These are phyloP conservation scores for Nitzschia putrida DNA, from an alignment of 108 stramenopile genomes.

Conservation along the genomic window DNA sequence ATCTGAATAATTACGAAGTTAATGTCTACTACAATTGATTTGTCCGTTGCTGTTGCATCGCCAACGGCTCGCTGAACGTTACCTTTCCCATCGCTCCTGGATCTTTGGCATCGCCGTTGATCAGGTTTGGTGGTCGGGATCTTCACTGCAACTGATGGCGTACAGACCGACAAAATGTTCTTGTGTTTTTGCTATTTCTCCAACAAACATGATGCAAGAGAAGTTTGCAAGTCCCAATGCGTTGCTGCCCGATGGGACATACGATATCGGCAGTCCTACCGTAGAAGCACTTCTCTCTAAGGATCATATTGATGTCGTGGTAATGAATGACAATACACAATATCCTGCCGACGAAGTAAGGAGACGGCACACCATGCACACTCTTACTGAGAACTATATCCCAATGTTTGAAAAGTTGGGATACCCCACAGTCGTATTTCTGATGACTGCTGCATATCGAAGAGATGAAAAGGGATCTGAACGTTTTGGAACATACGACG, in stretches of 20 bases:
- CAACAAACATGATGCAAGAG: slow-evolving; percentile 69
- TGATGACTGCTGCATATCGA: slow-evolving; percentile 69
- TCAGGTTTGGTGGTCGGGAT: no score
- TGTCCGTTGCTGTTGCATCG: no score
- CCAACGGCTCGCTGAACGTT: no score
- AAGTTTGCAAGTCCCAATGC: slow-evolving; percentile 56
- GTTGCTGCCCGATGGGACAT: slow-evolving; percentile 29
- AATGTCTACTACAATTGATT: no score
- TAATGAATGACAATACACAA: slow-evolving; percentile 83
- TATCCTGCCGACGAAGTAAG: slow-evolving; percentile 47
- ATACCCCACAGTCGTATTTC: slow-evolving; percentile 33
- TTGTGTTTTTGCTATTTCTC: no score
- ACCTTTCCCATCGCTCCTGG: no score
- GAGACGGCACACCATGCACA: slow-evolving; percentile 36
- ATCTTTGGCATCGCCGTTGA: no score
- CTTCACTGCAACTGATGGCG: no score
- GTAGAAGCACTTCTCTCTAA: slow-evolving; percentile 44
- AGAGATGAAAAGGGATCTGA: slow-evolving; percentile 43
- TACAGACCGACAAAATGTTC: no score
- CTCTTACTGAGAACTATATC: slow-evolving; percentile 45
- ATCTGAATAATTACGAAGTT: no score
- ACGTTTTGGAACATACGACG: slow-evolving; percentile 60
- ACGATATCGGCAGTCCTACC: slow-evolving; percentile 71
- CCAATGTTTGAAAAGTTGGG: slow-evolving; percentile 36
- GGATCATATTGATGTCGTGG: slow-evolving; percentile 57